Percentiles rank a stretch among this genome's conserved stretches.
Evolutionary conservation across 2,329 filamentous ascomycete genomes (phyloP).

Genomic region (Claviceps digitariae): DNA sequence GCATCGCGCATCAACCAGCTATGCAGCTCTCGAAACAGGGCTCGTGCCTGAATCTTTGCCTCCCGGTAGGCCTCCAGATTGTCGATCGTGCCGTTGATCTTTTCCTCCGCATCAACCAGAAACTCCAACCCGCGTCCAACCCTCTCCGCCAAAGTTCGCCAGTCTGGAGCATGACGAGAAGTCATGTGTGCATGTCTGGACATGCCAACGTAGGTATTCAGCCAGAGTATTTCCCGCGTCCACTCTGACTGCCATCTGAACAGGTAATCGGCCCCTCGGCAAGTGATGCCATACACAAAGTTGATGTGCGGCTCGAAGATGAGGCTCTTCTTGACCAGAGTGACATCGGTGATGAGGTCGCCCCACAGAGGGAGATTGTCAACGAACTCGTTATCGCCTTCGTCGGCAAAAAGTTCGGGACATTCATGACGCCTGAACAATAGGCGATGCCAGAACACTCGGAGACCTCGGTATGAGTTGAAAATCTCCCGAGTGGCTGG

Average conservation of each 20-base stretch:
- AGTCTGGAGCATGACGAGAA: background rate
- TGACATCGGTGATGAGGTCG: background rate
- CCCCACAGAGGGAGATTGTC: background rate
- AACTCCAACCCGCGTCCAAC: background rate
- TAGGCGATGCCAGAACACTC: background rate
- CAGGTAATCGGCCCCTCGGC: slow-evolving; percentile 3
- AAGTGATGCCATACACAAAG: slow-evolving; percentile 7
- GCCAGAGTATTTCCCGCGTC: slow-evolving; percentile 7
- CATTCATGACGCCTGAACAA: background rate
- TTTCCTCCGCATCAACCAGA: slow-evolving; percentile 5
- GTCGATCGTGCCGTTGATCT: slow-evolving; percentile 3
- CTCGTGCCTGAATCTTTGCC: background rate
- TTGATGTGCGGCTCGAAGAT: background rate
- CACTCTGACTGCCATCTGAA: background rate
- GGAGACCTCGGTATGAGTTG: background rate
- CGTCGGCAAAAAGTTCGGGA: background rate
- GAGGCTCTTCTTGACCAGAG: background rate
- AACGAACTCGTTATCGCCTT: background rate
- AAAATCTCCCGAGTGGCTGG: background rate
- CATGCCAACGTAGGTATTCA: slow-evolving; percentile 11
- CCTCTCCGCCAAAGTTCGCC: background rate
- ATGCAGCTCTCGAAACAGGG: background rate
- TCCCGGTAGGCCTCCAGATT: background rate
- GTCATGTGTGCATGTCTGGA: background rate
- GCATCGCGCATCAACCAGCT: background rate